Evolutionary conservation across 192 early-diverging fungal genomes (phyloP), one percentile per base, ranked within the genome.

Genomic region (Diversispora eburnea): DNA sequence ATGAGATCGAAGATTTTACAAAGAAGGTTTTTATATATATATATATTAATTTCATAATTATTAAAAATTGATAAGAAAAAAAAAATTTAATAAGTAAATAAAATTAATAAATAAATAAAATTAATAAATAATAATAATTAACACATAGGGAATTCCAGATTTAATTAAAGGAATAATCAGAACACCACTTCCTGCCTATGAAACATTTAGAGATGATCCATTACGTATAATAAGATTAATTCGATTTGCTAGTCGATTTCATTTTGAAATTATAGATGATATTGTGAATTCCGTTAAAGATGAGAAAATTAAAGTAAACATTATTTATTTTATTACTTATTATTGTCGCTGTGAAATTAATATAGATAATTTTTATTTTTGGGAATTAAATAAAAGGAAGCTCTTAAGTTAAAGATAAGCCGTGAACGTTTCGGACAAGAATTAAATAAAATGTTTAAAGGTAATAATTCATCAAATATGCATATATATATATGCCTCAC

Each of bases 161-260:
- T 77, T 99, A 66, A 55, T 57, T 6, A 68, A 80, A 8, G 90
- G 93, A 13, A 64, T 90, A 17, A 86, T 99, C 51, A 82, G 96
- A 33, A 99, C 98, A 45, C 96, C 98, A n/a, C 78, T 99, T 46
- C 84, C 89, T 9, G 87, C 98, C 0, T 84, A 83, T 52, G 89
- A 93, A 71, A 99, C 98, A 0, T 98, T 99, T 76, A 76, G 84
- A 33, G 96, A 99, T 75, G 98, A 99, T 76, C 98, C 98, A 13
- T 75, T 99, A 22, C 91, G 98, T 7, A 90, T 99, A 3, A 81
- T 99, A 58, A 90, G 98, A 0, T 94, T 94, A 19, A 87, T 99
- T 55, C 87, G 98, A 25, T 99, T 99, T 80, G 94, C 96, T n/a
- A 88, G 91, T 65, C 83, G 96, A 46, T 98, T 97, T 75, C 79